These are phyloP conservation scores for Globisporangium solare DNA, from an alignment of 352 stramenopile genomes.

Conservation along the genomic window DNA sequence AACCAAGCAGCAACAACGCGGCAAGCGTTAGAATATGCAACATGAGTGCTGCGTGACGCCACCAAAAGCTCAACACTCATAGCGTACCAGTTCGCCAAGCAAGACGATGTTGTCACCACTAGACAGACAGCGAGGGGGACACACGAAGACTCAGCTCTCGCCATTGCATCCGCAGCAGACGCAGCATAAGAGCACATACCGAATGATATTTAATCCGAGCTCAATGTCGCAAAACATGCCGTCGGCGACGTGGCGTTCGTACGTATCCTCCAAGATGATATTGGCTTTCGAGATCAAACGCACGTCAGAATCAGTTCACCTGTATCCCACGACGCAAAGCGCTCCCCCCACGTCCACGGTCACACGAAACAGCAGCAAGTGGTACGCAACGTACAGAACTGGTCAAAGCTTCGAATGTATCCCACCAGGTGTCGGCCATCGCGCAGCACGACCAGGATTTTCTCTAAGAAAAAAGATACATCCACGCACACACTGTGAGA, in stretches of 20 bases:
- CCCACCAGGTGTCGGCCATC: constrained; percentile 95
- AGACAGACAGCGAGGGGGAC: not conserved
- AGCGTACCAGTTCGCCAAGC: constrained; percentile 70
- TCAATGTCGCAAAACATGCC: constrained; percentile 94
- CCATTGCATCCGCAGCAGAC: not conserved
- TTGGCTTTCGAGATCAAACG: constrained; percentile 67
- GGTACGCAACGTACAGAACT: constrained; percentile 62
- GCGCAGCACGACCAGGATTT: constrained; percentile 91
- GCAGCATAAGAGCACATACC: constrained; percentile 27
- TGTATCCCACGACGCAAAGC: not conserved
- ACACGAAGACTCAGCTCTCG: constrained; percentile 1
- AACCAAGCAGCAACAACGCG: not conserved
- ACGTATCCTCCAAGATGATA: constrained; percentile 96
- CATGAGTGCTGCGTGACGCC: no score
- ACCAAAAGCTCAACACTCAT: not conserved
- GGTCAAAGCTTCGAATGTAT: constrained; percentile 84
- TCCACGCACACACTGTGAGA: not conserved
- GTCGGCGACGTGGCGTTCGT: constrained; percentile 83
- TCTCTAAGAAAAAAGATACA: constrained; percentile 44
- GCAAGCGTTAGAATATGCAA: not conserved
- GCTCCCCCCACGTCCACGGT: not conserved
- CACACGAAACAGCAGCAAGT: not conserved
- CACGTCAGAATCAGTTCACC: not conserved
- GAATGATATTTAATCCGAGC: constrained; percentile 95
- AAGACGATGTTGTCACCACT: constrained; percentile 88